Evolutionary conservation across 2,329 filamentous ascomycete species (phyloP).

Genomic region (Ascosphaera apis): DNA sequence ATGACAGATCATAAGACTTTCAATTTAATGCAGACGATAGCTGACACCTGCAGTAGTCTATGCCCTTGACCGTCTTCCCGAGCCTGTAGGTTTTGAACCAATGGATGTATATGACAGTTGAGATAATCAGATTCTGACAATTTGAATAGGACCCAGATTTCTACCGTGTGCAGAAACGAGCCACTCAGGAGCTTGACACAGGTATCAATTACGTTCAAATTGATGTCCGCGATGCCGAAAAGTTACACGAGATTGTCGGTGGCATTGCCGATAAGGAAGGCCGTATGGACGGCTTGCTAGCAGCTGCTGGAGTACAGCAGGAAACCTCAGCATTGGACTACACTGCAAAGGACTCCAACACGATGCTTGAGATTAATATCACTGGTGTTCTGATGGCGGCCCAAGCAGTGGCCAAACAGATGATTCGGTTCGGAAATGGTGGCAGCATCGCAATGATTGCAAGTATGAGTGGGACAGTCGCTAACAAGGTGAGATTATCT

Average conservation of each 20-base stretch:
- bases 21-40: no score
- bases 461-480: conserved; percentile 37
- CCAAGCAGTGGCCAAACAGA: conserved; percentile 33
- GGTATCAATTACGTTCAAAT: conserved; percentile 52
- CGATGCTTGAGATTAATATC: conserved; percentile 38
- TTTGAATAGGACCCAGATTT: conserved; percentile 32
- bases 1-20: no score
- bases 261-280: conserved; percentile 47
- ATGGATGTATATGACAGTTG: neutral
- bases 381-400: conserved; percentile 41
- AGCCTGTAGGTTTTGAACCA: conserved; percentile 4
- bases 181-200: conserved; percentile 40
- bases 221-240: conserved; percentile 51
- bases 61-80: conserved; percentile 13
- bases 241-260: conserved; percentile 43
- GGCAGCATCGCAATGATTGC: conserved; percentile 40
- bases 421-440: conserved; percentile 27
- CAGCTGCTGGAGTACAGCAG: conserved; percentile 51
- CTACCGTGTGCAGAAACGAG: conserved; percentile 37
- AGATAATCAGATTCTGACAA: neutral
- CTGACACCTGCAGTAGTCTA: conserved; percentile 18
- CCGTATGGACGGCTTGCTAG: conserved; percentile 57
- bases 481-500: conserved; percentile 24
- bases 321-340: conserved; percentile 69
- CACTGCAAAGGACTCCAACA: conserved; percentile 34